phyloP scores from a whole-genome alignment of 257 asterid species.

The Cinchona pubescens region DNA sequence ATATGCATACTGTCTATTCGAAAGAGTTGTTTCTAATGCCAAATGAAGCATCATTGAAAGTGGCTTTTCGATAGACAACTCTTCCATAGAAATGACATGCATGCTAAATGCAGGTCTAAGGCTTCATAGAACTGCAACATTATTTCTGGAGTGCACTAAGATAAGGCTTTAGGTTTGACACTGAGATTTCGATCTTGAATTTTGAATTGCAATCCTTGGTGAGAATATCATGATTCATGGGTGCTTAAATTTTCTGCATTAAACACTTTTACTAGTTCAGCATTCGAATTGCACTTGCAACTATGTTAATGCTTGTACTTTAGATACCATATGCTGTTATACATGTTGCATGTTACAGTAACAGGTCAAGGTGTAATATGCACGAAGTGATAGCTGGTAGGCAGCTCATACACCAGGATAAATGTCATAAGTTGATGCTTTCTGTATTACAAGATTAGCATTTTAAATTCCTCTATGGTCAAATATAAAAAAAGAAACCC shows the following conservation, averaged over 20 bases:
- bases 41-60: no score
- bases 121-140: neutral
- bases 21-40: no score
- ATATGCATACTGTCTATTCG: no score
- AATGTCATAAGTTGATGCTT: neutral
- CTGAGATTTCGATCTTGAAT: neutral
- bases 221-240: neutral
- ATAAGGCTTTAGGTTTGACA: neutral
- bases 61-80: no score
- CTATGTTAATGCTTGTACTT: neutral
- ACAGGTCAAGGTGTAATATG: no score
- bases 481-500: slow-evolving; percentile 18
- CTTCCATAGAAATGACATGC: no score
- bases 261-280: neutral
- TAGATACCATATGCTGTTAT: neutral
- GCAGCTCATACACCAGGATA: neutral
- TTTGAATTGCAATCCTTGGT: neutral
- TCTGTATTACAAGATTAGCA: neutral
- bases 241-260: neutral
- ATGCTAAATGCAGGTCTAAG: no score
- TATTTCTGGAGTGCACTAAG: neutral
- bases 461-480: neutral
- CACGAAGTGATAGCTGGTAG: neutral
- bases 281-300: neutral
- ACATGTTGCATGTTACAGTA: neutral